A percentile compares a stretch with the other conserved stretches of the same genome.
These are phyloP conservation scores for Cystoderma amianthinum DNA, from an alignment of 768 basidiomycete species.

Conservation along the genomic window DNA sequence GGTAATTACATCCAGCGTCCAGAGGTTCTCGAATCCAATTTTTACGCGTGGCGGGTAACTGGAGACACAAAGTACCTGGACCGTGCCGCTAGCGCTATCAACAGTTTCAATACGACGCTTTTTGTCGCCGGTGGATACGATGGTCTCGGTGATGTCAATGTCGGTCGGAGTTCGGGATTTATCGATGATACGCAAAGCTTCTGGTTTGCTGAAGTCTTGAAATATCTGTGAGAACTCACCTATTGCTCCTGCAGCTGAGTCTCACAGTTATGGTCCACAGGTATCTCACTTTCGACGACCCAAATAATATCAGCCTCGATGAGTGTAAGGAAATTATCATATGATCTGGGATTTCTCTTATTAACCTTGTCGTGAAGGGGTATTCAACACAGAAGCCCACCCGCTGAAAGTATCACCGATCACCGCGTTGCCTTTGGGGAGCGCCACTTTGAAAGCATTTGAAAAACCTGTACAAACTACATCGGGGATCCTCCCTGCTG, in stretches of 20 bases:
- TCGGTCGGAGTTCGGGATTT: slow-evolving; percentile 22
- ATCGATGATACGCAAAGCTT: slow-evolving; percentile 66
- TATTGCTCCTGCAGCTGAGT: background rate
- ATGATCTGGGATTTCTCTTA: background rate
- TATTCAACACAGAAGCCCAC: slow-evolving; percentile 72
- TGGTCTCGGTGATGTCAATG: slow-evolving; percentile 51
- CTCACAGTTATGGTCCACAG: slow-evolving; percentile 18
- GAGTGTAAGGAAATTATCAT: slow-evolving; percentile 35
- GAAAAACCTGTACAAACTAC: background rate
- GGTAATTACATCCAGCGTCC: slow-evolving; percentile 60
- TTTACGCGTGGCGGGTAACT: slow-evolving; percentile 71
- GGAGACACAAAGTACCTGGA: slow-evolving; percentile 64
- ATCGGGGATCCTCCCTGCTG: background rate
- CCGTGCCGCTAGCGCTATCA: slow-evolving; percentile 50
- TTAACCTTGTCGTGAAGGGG: slow-evolving; percentile 24
- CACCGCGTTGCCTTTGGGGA: background rate
- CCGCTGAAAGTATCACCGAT: slow-evolving; percentile 50
- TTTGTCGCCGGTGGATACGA: slow-evolving; percentile 38
- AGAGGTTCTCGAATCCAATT: slow-evolving; percentile 76
- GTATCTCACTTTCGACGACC: slow-evolving; percentile 72
- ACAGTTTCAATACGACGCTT: slow-evolving; percentile 45
- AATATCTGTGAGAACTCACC: slow-evolving; percentile 50
- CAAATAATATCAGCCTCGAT: slow-evolving; percentile 55
- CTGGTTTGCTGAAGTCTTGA: slow-evolving; percentile 71
- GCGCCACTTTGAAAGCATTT: background rate